phyloP scores from a whole-genome alignment of 306 rosid species.

The Prinsepia uniflora region DNA sequence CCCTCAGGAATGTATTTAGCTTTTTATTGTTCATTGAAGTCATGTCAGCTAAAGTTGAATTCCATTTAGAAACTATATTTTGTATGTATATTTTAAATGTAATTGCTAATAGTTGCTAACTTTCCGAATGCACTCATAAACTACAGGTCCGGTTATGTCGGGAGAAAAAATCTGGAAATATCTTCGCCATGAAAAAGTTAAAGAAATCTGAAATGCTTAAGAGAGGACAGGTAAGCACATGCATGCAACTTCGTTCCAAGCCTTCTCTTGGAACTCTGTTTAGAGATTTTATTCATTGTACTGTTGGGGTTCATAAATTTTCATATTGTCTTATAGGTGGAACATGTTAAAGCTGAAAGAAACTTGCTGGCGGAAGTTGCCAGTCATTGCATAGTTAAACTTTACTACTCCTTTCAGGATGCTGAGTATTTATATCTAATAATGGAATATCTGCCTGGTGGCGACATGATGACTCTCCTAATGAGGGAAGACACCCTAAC shows the following conservation, averaged over 20 bases:
- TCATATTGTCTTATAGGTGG: conserved; percentile 55
- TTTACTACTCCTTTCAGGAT: conserved; percentile 97
- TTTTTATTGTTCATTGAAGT: neutral
- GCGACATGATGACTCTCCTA: conserved; percentile 94
- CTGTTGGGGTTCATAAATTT: neutral
- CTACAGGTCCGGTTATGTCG: conserved; percentile 93
- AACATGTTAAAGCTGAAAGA: conserved; percentile 98
- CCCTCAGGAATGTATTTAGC: neutral
- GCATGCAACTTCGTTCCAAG: conserved; percentile 15
- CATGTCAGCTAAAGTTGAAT: conserved; percentile 7
- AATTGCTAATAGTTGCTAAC: conserved; percentile 18
- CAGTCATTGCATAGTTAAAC: conserved; percentile 95
- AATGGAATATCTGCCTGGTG: conserved; percentile 99
- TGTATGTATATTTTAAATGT: conserved; percentile 15
- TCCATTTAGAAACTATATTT: conserved; percentile 2
- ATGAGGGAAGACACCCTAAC: conserved; percentile 93
- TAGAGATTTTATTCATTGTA: conserved; percentile 1
- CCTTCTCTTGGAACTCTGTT: conserved; percentile 8
- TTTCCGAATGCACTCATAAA: conserved; percentile 30
- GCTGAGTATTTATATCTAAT: conserved; percentile 84
- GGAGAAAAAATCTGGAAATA: conserved; percentile 97
- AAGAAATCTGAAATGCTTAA: conserved; percentile 97
- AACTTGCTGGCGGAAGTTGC: conserved; percentile 98
- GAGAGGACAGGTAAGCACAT: conserved; percentile 85
- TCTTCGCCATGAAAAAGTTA: conserved; percentile 97